Conservation (phyloP, 139 green algal genomes). For the Chlamydomonas sp. region DNA sequence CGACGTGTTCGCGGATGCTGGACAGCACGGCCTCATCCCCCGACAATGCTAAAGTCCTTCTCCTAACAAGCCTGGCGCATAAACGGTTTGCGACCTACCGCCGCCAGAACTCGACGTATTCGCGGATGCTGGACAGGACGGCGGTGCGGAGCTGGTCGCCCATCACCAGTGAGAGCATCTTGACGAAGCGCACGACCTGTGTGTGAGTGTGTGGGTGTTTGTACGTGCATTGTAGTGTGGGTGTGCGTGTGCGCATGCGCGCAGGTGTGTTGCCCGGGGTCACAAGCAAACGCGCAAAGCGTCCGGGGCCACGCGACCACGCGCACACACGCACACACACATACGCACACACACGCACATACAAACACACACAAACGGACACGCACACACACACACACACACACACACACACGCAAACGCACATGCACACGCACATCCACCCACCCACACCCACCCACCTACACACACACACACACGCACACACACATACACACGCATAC, state of each 20-base stretch:
- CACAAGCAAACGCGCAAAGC: too few relatives aligned
- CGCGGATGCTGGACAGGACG: conserved; percentile 36
- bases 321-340: not conserved
- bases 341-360: not conserved
- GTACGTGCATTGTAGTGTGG: too few relatives aligned
- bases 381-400: conserved; percentile 22
- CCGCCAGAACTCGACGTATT: conserved; percentile 43
- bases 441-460: too few relatives aligned
- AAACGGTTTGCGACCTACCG: conserved; percentile 49
- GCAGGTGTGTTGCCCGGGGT: too few relatives aligned
- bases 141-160: conserved; percentile 50
- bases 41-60: too few relatives aligned
- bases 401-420: conserved; percentile 1
- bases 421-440: not conserved
- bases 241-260: too few relatives aligned
- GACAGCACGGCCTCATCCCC: too few relatives aligned
- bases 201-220: conserved; percentile 22
- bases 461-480: not conserved
- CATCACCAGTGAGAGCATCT: conserved; percentile 59
- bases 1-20: too few relatives aligned
- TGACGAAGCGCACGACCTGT: conserved; percentile 46
- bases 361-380: too few relatives aligned
- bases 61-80: not conserved
- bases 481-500: not conserved
- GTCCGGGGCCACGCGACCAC: not conserved